Percentiles rank a stretch among this genome's conserved stretches.
phyloP scores from a whole-genome alignment of 164 flowering plant species.

The Euptelea pleiosperma region DNA sequence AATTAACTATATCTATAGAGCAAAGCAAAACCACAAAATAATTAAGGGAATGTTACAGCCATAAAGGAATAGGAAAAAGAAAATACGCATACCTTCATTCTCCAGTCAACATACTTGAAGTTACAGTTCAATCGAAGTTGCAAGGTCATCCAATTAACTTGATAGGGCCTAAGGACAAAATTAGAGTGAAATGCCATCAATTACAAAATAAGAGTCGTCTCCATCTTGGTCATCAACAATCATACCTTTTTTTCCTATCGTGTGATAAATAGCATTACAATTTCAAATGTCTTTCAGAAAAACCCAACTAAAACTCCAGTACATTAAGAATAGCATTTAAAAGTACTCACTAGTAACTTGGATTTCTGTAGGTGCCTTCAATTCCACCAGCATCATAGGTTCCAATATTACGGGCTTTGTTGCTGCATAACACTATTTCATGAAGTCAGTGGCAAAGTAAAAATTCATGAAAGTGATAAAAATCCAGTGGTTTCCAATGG shows the following conservation, averaged over 20 bases:
- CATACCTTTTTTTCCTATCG: conserved; percentile 92
- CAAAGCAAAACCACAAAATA: too few species aligned
- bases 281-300: conserved; percentile 8
- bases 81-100: conserved; percentile 52
- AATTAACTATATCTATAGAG: too few species aligned
- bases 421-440: conserved; percentile 72
- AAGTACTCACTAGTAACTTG: conserved; percentile 84
- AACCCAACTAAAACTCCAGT: not conserved
- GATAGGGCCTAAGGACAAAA: not conserved
- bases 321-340: not conserved
- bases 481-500: not conserved
- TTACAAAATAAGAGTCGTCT: conserved; percentile 34
- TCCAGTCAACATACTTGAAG: conserved; percentile 59
- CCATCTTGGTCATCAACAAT: conserved; percentile 98
- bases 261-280: conserved; percentile 4
- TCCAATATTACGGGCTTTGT: conserved; percentile 93
- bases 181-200: not conserved
- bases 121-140: conserved; percentile 34
- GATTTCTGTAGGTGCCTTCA: conserved; percentile 92
- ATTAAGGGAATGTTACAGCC: too few species aligned
- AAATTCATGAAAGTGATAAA: not conserved
- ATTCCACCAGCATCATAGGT: conserved; percentile 92
- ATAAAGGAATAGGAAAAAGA: too few species aligned
- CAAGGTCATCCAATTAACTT: conserved; percentile 55
- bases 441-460: conserved; percentile 4